A percentile compares a stretch with the other conserved stretches of the same genome.
Evolutionary conservation across 352 stramenopile species (phyloP).

Genomic region (Phytopythium helicoides): DNA sequence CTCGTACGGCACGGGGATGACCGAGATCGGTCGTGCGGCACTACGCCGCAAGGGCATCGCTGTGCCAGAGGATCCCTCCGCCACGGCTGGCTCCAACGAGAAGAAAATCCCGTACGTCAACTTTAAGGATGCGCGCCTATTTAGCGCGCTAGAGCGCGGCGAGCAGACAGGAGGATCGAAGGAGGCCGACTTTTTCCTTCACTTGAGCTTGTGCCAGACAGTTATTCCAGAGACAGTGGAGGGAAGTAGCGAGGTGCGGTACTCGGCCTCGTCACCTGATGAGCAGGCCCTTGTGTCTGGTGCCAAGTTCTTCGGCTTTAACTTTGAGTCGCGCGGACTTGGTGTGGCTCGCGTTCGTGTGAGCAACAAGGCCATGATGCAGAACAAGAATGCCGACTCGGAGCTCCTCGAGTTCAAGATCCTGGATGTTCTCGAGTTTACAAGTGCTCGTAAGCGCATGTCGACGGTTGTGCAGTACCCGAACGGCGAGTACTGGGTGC

Average conservation of each 20-base stretch:
- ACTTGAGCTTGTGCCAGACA: conserved; percentile 82
- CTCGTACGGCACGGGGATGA: conserved; percentile 87
- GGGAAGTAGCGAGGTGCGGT: conserved; percentile 50
- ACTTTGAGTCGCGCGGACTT: conserved; percentile 62
- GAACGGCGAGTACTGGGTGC: conserved; percentile 57
- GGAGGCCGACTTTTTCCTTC: conserved; percentile 79
- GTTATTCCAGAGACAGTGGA: conserved; percentile 76
- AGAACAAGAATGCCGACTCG: conserved; percentile 26
- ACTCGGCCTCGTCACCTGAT: conserved; percentile 80
- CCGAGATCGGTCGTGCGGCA: conserved; percentile 72
- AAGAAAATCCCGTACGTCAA: conserved; percentile 72
- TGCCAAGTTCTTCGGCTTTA: conserved; percentile 64
- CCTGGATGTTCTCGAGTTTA: conserved; percentile 77
- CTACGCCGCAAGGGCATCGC: conserved; percentile 60
- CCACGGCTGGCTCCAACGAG: conserved; percentile 47
- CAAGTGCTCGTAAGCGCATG: conserved; percentile 78
- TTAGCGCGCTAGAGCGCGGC: conserved; percentile 50
- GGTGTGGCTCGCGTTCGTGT: conserved; percentile 55
- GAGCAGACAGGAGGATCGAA: conserved; percentile 35
- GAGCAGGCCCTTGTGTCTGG: conserved; percentile 85
- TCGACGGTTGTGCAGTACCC: conserved; percentile 60
- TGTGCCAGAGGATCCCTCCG: conserved; percentile 42
- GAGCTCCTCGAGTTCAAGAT: conserved; percentile 59
- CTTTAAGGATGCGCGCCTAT: conserved; percentile 63
- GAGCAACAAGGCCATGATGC: conserved; percentile 36